Conservation (phyloP, 2,329 filamentous ascomycete species). For the Colletotrichum plurivorum region DNA sequence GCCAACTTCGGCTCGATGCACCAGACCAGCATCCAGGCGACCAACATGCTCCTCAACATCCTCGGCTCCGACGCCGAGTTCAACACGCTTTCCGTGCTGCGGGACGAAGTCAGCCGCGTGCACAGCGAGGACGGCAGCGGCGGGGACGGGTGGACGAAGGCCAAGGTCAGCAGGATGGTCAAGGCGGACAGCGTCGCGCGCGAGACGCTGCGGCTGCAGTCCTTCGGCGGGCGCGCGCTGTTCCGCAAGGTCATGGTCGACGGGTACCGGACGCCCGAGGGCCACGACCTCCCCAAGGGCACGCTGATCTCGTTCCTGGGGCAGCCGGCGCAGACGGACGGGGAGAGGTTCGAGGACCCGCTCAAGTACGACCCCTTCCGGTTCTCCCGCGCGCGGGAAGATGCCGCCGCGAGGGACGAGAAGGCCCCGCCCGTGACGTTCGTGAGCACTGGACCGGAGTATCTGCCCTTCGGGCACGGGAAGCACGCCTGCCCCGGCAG, state of each 20-base stretch:
- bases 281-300: constrained; percentile 49
- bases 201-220: constrained; percentile 57
- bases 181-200: constrained; percentile 57
- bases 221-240: constrained; percentile 47
- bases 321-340: constrained; percentile 49
- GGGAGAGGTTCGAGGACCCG: constrained; percentile 50
- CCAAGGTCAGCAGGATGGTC: constrained; percentile 52
- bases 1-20: constrained; percentile 56
- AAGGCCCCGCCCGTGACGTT: constrained; percentile 43
- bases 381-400: constrained; percentile 54
- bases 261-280: constrained; percentile 50
- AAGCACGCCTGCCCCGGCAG: constrained; percentile 51
- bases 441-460: constrained; percentile 49
- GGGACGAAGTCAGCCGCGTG: constrained; percentile 53
- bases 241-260: constrained; percentile 49
- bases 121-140: constrained; percentile 44
- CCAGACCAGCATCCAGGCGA: constrained; percentile 56
- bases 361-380: constrained; percentile 58
- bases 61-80: constrained; percentile 52
- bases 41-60: constrained; percentile 56
- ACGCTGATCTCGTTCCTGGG: constrained; percentile 51
- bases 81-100: constrained; percentile 53
- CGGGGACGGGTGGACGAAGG: constrained; percentile 54
- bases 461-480: constrained; percentile 53
- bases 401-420: constrained; percentile 43